phyloP scores from a whole-genome alignment of 1,284 basidiomycete species.

The Anthracocystis walkeri region DNA sequence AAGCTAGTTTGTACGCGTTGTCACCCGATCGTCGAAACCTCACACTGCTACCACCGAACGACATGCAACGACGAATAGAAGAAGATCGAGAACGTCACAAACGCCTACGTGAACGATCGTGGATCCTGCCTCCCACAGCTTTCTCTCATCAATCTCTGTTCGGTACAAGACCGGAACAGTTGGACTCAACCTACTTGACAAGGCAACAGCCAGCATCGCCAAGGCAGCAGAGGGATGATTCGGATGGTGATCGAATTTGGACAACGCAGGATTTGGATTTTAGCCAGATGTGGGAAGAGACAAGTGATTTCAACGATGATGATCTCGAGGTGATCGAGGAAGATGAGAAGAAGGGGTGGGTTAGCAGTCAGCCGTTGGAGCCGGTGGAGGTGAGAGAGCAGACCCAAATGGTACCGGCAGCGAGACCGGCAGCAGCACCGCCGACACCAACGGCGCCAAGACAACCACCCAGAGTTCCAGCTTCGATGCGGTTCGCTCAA shows the following conservation, averaged over 20 bases:
- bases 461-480: conserved; percentile 26
- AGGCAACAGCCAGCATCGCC: conserved; percentile 6
- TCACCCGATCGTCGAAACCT: conserved; percentile 28
- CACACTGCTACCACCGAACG: conserved; percentile 74
- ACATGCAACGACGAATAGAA: conserved; percentile 89
- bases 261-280: conserved; percentile 47
- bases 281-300: conserved; percentile 48
- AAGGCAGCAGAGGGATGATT: conserved; percentile 7
- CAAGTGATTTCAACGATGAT: conserved; percentile 50
- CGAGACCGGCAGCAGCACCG: neutral
- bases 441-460: neutral
- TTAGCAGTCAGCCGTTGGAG: conserved; percentile 13
- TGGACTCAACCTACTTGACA: conserved; percentile 33
- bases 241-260: conserved; percentile 34
- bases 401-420: neutral
- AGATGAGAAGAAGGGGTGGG: conserved; percentile 21
- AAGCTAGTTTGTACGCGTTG: conserved; percentile 25
- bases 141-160: conserved; percentile 38
- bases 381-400: neutral
- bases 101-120: conserved; percentile 83
- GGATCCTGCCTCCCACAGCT: conserved; percentile 81
- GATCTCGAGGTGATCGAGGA: conserved; percentile 33
- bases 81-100: conserved; percentile 95
- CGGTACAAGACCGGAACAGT: conserved; percentile 32
- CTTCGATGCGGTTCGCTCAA: conserved; percentile 31